Evolutionary conservation across 495 filamentous ascomycete genomes (phyloP), one percentile per base, ranked within the genome.

Genomic region (Penicillium nucicola): DNA sequence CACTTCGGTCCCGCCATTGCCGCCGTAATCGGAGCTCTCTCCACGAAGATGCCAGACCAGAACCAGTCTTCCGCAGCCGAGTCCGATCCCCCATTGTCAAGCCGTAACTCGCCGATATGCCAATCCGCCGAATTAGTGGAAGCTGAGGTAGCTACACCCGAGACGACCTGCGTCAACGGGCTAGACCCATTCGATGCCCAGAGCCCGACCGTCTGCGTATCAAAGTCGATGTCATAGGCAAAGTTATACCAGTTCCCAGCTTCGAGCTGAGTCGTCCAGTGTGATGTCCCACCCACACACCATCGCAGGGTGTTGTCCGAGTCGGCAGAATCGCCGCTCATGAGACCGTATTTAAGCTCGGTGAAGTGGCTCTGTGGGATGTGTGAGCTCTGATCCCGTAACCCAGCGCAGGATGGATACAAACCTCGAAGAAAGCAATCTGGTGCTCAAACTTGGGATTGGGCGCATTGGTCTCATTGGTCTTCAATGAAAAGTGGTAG

Each of bases 401-500:
- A 8, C 25, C 10, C 25, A 9, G 25, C 6, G 7, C 7, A 23
- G 28, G 22, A 36, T 10, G 8, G 14, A 45, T 28, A 28, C 25
- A 28, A 28, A 69, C 67, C 57, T 67, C 71, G 48, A 89, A 89
- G 73, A 89, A 89, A 57, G 77, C 80, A 50, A 89, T 84, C 67
- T 89, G 86, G 62, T 89, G 86, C 71, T 89, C 86, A 45, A 83
- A 77, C 4, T 70, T 74, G 2, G 75, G 71, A 23, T 72, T 77
- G 0, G 86, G 86, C 0, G 82, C 65, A 65, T 88, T 87, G 28
- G 70, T 74, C 41, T 72, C 68, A 10, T 64, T 73, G 43, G 78
- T 76, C 75, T 79, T 80, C 45, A 89, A 71, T 11, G 76, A 81
- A 66, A 89, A 89, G 64, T 89, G 86, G 65, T 89, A 89, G 65